phyloP scores from a whole-genome alignment of 208 protist species.

The Acanthamoeba culbertsoni region DNA sequence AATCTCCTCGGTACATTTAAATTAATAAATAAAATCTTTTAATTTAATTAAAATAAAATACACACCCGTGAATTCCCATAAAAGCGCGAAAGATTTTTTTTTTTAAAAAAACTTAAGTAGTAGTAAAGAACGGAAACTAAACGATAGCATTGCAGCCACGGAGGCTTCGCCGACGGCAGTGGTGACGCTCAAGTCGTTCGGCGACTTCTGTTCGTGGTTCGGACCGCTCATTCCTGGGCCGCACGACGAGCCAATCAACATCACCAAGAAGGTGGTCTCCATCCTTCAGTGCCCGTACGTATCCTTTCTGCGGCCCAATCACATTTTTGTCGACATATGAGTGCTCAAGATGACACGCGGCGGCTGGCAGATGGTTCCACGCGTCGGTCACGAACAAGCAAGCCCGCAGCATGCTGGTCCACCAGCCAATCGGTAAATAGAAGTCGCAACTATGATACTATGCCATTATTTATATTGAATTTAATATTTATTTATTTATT shows the following conservation, averaged over 20 bases:
- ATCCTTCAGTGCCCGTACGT: constrained; percentile 50
- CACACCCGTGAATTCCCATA: neutral
- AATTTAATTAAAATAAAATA: neutral
- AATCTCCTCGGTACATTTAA: neutral
- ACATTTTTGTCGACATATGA: neutral
- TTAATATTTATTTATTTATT: neutral
- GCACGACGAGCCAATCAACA: constrained; percentile 16
- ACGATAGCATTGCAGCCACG: neutral
- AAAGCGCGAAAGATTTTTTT: neutral
- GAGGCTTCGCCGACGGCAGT: constrained; percentile 25
- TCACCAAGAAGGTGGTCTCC: constrained; percentile 49
- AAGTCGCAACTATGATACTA: too few species aligned
- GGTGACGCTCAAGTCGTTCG: constrained; percentile 42
- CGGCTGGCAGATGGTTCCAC: constrained; percentile 42
- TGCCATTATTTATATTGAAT: neutral
- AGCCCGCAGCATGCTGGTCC: constrained; percentile 25
- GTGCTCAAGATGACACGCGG: neutral
- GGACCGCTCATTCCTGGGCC: neutral
- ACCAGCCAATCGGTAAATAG: constrained; percentile 6
- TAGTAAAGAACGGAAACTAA: neutral
- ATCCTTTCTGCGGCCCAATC: neutral
- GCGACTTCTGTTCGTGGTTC: constrained; percentile 42
- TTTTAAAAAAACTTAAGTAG: neutral
- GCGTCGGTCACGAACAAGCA: constrained; percentile 41
- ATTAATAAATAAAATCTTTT: neutral